These are phyloP conservation scores for Eragrostis nindensis DNA, from an alignment of 176 grass and related monocot genomes.

Conservation along the genomic window DNA sequence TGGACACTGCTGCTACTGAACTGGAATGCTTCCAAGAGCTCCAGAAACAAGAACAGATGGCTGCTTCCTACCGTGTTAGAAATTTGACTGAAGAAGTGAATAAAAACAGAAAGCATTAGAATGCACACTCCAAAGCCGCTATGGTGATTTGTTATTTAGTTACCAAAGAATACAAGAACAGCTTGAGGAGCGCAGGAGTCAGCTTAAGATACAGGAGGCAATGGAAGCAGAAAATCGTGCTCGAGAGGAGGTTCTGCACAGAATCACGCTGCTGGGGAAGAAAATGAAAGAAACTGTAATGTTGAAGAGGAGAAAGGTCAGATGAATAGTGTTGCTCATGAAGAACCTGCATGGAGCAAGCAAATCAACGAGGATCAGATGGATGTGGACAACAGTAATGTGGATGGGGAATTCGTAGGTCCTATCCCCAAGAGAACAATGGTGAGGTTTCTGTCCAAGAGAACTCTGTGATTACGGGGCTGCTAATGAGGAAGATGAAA, in stretches of 20 bases:
- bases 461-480: neutral
- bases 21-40: slow-evolving; percentile 87
- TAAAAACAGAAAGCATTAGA: slow-evolving; percentile 87
- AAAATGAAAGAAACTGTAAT: slow-evolving; percentile 27
- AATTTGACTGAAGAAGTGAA: slow-evolving; percentile 79
- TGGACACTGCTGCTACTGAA: slow-evolving; percentile 84
- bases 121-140: slow-evolving; percentile 59
- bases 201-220: slow-evolving; percentile 40
- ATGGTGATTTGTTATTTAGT: slow-evolving; percentile 67
- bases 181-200: slow-evolving; percentile 62
- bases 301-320: slow-evolving; percentile 26
- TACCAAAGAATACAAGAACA: slow-evolving; percentile 62
- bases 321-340: neutral
- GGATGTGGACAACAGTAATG: slow-evolving; percentile 39
- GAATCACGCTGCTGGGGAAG: slow-evolving; percentile 31
- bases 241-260: slow-evolving; percentile 5
- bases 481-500: slow-evolving; percentile 16
- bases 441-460: neutral
- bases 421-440: slow-evolving; percentile 31
- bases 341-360: slow-evolving; percentile 39
- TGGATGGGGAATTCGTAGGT: slow-evolving; percentile 27
- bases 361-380: slow-evolving; percentile 29
- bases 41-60: slow-evolving; percentile 85
- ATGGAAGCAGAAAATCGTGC: slow-evolving; percentile 46
- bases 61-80: slow-evolving; percentile 65